These are phyloP conservation scores for Eucalyptus dawsonii DNA, from an alignment of 345 rosid species.

Conservation along the genomic window DNA sequence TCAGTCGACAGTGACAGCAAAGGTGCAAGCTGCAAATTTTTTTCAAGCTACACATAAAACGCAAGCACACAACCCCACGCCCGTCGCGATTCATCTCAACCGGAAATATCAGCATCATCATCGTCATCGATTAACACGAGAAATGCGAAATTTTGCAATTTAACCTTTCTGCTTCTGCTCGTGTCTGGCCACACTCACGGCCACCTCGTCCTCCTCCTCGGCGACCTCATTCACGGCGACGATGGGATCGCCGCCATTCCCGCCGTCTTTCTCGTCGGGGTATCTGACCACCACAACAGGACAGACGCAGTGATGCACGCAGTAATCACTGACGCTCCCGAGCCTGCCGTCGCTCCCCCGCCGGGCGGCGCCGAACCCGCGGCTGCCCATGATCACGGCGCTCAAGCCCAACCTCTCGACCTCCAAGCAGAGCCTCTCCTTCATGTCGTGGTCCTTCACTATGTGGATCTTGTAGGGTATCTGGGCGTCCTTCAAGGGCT, in stretches of 20 bases:
- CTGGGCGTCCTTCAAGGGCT: constrained; percentile 70
- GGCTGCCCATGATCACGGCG: constrained; percentile 83
- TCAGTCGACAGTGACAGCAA: neutral
- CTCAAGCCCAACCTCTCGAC: constrained; percentile 69
- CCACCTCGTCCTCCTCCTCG: constrained; percentile 9
- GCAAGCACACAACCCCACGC: neutral
- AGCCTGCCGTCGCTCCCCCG: constrained; percentile 69
- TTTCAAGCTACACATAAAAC: neutral
- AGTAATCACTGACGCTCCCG: constrained; percentile 91
- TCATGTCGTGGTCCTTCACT: constrained; percentile 93
- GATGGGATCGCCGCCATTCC: neutral
- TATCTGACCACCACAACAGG: constrained; percentile 84
- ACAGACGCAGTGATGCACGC: constrained; percentile 83
- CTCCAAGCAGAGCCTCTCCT: constrained; percentile 88
- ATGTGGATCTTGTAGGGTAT: constrained; percentile 86
- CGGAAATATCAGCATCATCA: neutral
- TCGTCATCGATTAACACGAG: neutral
- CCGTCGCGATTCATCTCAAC: neutral
- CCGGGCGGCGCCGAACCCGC: constrained; percentile 79
- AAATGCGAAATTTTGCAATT: neutral
- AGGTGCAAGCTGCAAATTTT: neutral
- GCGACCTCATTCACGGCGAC: neutral
- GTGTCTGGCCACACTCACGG: neutral
- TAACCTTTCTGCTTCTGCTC: constrained; percentile 19
- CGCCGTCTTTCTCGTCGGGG: constrained; percentile 56